Percentiles rank a stretch among this genome's conserved stretches.
phyloP scores from a whole-genome alignment of 257 asterid species.

The Fraxinus americana region DNA sequence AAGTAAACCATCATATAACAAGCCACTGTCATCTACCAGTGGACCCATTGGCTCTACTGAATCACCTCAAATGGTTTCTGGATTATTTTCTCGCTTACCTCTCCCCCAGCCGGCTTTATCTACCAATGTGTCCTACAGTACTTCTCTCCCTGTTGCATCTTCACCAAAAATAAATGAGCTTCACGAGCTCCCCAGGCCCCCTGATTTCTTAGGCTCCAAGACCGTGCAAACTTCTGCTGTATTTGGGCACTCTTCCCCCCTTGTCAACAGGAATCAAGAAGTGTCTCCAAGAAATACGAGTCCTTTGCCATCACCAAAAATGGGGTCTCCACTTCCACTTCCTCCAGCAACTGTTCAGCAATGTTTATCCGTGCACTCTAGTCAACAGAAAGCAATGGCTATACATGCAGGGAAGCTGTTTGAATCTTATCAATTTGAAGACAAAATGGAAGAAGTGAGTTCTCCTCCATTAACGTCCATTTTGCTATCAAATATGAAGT shows the following conservation, averaged over 20 bases:
- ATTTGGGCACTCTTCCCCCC: slow-evolving; percentile 82
- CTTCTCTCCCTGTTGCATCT: slow-evolving; percentile 65
- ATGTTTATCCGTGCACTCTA: slow-evolving; percentile 78
- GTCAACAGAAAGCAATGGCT: slow-evolving; percentile 51
- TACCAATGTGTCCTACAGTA: slow-evolving; percentile 45
- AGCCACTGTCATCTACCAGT: slow-evolving; percentile 46
- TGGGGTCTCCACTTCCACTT: slow-evolving; percentile 75
- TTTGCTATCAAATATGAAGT: slow-evolving; percentile 58
- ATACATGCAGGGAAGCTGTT: slow-evolving; percentile 55
- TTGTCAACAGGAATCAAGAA: slow-evolving; percentile 57
- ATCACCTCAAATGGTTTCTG: slow-evolving; percentile 48
- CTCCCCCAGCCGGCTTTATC: slow-evolving; percentile 49
- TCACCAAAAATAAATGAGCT: slow-evolving; percentile 90
- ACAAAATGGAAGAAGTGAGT: slow-evolving; percentile 44
- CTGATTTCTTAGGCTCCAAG: slow-evolving; percentile 62
- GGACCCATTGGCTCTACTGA: slow-evolving; percentile 65
- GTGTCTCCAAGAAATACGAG: slow-evolving; percentile 63
- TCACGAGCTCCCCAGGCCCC: slow-evolving; percentile 97
- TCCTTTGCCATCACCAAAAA: slow-evolving; percentile 42
- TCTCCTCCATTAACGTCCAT: slow-evolving; percentile 89
- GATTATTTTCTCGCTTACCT: slow-evolving; percentile 48
- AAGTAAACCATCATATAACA: slow-evolving; percentile 69
- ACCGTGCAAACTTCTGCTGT: slow-evolving; percentile 33
- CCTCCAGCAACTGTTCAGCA: slow-evolving; percentile 69
- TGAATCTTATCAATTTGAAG: slow-evolving; percentile 51